These are phyloP conservation scores for Linum tenue DNA, from an alignment of 345 rosid genomes.

Conservation along the genomic window DNA sequence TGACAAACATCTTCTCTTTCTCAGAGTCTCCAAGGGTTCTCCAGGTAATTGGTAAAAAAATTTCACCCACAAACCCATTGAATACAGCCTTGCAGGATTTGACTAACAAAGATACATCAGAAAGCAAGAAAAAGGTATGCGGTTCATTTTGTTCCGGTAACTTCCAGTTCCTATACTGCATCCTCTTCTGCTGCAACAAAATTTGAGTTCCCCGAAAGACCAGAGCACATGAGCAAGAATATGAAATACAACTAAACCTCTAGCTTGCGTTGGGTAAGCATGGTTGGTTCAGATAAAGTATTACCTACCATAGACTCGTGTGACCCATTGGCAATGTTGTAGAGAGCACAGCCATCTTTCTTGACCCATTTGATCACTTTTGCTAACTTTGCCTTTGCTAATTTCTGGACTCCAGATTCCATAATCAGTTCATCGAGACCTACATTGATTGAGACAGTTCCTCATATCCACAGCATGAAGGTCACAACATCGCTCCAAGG, in stretches of 20 bases:
- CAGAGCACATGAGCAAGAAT: not conserved
- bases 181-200: slow-evolving; percentile 17
- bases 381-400: slow-evolving; percentile 30
- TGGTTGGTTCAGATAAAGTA: no score
- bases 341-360: slow-evolving; percentile 19
- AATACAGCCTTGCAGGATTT: slow-evolving; percentile 25
- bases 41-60: slow-evolving; percentile 40
- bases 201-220: not conserved
- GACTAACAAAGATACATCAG: slow-evolving; percentile 26
- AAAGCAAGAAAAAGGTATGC: slow-evolving; percentile 25
- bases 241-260: not conserved
- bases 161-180: slow-evolving; percentile 44
- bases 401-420: slow-evolving; percentile 24
- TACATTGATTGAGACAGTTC: slow-evolving; percentile 9
- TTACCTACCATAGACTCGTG: slow-evolving; percentile 12
- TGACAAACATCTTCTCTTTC: slow-evolving; percentile 44
- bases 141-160: slow-evolving; percentile 29
- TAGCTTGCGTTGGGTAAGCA: no score
- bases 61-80: slow-evolving; percentile 38
- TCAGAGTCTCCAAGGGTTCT: slow-evolving; percentile 27
- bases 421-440: slow-evolving; percentile 28
- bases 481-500: no score
- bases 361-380: slow-evolving; percentile 44
- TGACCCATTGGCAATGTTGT: slow-evolving; percentile 4
- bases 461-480: no score